Base-by-base conservation (phyloP, 2,329 filamentous ascomycete species). In the Colletotrichum sp. region DNA sequence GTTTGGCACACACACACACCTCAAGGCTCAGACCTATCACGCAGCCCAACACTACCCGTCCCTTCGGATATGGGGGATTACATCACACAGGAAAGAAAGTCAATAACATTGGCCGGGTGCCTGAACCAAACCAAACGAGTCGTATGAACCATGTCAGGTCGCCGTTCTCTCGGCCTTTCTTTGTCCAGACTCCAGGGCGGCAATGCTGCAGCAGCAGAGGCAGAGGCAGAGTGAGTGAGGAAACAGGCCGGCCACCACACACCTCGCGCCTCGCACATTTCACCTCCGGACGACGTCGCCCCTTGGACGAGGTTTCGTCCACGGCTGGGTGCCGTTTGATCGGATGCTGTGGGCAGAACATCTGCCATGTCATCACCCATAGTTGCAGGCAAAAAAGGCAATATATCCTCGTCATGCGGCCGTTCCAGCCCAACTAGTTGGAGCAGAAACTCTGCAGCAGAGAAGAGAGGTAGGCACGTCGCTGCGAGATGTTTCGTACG, bases 321-420 rank as follows among this genome's bases (percentile, higher is more conserved):
- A 55, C 43, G 67, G 61, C 67, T 55, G 69, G 69, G 57, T 48
- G 64, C 70, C 57, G 32, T 64, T 68, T 59, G 69, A 68, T 75
- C 69, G 43, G 57, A 72, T 65, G 30, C 39, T 26, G 26, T 26
- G 43, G 64, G 64, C 69, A 72, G 64, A 73, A 73, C 43, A 68
- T 67, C 64, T 65, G 64, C 43, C 39, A 59, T 73, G 63, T 55
- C 68, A 67, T 43, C 30, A 68, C 28, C 39, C 39, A 34, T 30
- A 64, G 55, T 43, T 43, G 64, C 64, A 61, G 55, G 10, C 18
- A 10, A 52, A 67, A 48, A 48, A 48, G 52, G 39, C 57, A 36
- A 30, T 72, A 16, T 61, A 59, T 21, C 57, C 59, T 66, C 60
- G 16, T 72, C 39, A 75, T 75, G 68, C 61, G 68, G 30, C 61